These are phyloP conservation scores for Schizophyllum amplum DNA, from an alignment of 1,284 basidiomycete species.

Conservation along the genomic window DNA sequence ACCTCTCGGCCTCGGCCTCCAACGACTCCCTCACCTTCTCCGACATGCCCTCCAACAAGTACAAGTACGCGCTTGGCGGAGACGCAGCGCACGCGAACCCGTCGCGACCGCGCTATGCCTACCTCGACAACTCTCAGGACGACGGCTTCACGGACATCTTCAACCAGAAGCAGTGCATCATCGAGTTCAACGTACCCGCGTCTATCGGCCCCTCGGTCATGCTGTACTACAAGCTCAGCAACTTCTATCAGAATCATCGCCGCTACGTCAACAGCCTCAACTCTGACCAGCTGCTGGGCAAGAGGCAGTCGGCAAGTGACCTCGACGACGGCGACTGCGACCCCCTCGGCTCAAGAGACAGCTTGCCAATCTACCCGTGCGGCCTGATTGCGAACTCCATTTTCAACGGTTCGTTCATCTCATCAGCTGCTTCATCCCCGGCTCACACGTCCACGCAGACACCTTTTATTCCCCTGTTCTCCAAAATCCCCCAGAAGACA, in stretches of 20 bases:
- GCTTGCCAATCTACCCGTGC: constrained; percentile 82
- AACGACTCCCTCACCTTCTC: constrained; percentile 30
- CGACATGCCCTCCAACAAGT: constrained; percentile 57
- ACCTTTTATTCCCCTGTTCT: constrained; percentile 67
- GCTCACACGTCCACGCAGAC: constrained; percentile 40
- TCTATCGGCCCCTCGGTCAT: constrained; percentile 75
- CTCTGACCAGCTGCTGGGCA: constrained; percentile 79
- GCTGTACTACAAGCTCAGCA: constrained; percentile 94
- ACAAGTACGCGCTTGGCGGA: constrained; percentile 54
- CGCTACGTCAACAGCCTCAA: constrained; percentile 94
- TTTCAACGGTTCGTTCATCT: constrained; percentile 74
- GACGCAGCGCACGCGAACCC: neutral
- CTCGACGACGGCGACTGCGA: constrained; percentile 23
- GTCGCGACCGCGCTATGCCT: constrained; percentile 60
- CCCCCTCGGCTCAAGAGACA: constrained; percentile 58
- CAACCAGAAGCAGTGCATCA: constrained; percentile 51
- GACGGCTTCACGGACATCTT: constrained; percentile 28
- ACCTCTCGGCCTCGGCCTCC: constrained; percentile 40
- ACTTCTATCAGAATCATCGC: constrained; percentile 98
- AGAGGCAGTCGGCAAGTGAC: constrained; percentile 31
- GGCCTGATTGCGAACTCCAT: constrained; percentile 97
- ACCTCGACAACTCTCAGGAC: too few species aligned
- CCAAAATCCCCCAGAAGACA: constrained; percentile 41
- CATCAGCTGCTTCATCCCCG: neutral
- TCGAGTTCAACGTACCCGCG: constrained; percentile 79